Base-by-base conservation (phyloP, 352 stramenopile species). In the Pythium brassicae region DNA sequence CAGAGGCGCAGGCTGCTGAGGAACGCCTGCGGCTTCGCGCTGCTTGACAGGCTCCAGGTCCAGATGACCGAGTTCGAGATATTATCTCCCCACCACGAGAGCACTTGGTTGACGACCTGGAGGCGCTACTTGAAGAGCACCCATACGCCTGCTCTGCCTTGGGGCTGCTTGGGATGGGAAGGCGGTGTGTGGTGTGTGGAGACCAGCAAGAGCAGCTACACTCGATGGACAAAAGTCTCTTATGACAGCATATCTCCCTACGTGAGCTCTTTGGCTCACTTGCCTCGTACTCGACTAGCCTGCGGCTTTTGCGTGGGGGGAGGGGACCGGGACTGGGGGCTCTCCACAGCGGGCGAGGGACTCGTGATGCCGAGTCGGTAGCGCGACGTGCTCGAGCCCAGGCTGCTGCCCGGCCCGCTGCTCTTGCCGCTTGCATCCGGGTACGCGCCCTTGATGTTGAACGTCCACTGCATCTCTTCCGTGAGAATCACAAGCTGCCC, bases 381-480 rank as follows among this genome's bases (percentile, higher is more conserved):
- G 0, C 69, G 63, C 2, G 72, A 82, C 6, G 76, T 74, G 46
- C 60, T 86, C 14, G 73, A 84, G 43, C 72, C 84, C 2, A 76
- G 44, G 55, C 68, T 85, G 27, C 73, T 83, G 4, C 23, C 39
- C 0, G 63, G 66, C 0, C 69, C 70, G 23, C 55, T 75, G 29
- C 46, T 55, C 56, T 69, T 77, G 57, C 70, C 82, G 15, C 48
- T 69, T 0, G 68, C 67, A 48, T 94, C 83, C 0, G 90, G 89
- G 39, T 94, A 94, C 14, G 73, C 86, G 20, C 89, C 89, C 51
- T 92, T 92, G 25, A 97, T 81, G 26, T 95, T 88, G 69, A 97
- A 97, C 39, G 83, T 95, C 90, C 90, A 97, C 67, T 96, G 88
- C 85, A 95, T 95, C 46, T 97, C 88, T 43, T 95, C 86, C 0